These are phyloP conservation scores for Plantago ovata DNA, from an alignment of 257 asterid genomes.

Conservation along the genomic window DNA sequence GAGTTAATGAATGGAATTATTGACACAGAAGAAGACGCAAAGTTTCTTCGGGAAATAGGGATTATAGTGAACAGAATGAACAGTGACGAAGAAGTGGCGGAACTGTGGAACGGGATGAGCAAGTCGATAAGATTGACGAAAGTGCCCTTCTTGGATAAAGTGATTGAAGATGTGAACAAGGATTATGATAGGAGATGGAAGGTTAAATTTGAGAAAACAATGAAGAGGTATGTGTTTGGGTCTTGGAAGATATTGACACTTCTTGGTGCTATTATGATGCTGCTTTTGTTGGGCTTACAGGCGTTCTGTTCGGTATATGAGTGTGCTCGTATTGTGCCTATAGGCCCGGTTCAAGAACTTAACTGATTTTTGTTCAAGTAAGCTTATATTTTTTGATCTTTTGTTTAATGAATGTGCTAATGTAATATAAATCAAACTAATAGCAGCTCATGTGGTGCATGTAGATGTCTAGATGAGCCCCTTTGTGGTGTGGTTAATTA, in stretches of 20 bases:
- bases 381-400: no score
- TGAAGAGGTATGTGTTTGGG: constrained; percentile 9
- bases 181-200: constrained; percentile 8
- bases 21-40: constrained; percentile 9
- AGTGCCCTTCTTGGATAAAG: constrained; percentile 17
- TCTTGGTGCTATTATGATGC: neutral
- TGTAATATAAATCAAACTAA: no score
- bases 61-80: constrained; percentile 15
- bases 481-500: no score
- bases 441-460: no score
- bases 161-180: constrained; percentile 18
- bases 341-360: no score
- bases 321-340: neutral
- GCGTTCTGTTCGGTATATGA: constrained; percentile 10
- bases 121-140: constrained; percentile 16
- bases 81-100: constrained; percentile 20
- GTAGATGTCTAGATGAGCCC: no score
- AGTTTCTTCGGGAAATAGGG: constrained; percentile 13
- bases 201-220: constrained; percentile 1
- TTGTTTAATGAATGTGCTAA: no score
- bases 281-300: constrained; percentile 1
- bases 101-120: constrained; percentile 15
- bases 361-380: no score
- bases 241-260: constrained; percentile 10
- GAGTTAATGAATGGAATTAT: constrained; percentile 19